Evolutionary conservation across 768 basidiomycete species (phyloP).

Genomic region (Melanogaster broomeanus): DNA sequence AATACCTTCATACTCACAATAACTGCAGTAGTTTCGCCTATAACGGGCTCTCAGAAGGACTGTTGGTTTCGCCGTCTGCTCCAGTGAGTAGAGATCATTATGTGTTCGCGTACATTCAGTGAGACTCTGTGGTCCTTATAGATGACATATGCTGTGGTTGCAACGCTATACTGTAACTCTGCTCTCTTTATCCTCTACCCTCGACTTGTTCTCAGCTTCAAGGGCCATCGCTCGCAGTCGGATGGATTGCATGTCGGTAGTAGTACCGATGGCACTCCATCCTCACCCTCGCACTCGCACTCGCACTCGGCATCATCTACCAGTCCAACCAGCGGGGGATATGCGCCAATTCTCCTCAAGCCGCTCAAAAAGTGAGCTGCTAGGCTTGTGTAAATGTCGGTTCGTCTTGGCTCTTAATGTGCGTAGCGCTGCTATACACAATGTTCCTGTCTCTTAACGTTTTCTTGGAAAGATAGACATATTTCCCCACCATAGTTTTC

Average conservation of each 20-base stretch:
- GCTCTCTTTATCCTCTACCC: slow-evolving; percentile 9
- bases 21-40: slow-evolving; percentile 2
- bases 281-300: not conserved
- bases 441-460: too few species aligned
- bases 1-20: not conserved
- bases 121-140: not conserved
- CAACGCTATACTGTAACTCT: not conserved
- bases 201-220: slow-evolving; percentile 7
- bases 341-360: not conserved
- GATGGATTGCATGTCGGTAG: not conserved
- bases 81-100: not conserved
- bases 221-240: not conserved
- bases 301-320: not conserved
- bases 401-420: too few species aligned
- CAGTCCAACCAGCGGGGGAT: not conserved
- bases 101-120: not conserved
- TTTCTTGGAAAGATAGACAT: too few species aligned
- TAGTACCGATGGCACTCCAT: too few species aligned
- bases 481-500: too few species aligned
- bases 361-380: too few species aligned
- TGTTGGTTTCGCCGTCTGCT: too few species aligned
- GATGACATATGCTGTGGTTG: not conserved
- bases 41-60: not conserved
- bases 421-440: too few species aligned
- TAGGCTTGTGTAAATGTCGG: too few species aligned